Evolutionary conservation across 106 monocot genomes (phyloP).

Genomic region (Dioscorea dumetorum): DNA sequence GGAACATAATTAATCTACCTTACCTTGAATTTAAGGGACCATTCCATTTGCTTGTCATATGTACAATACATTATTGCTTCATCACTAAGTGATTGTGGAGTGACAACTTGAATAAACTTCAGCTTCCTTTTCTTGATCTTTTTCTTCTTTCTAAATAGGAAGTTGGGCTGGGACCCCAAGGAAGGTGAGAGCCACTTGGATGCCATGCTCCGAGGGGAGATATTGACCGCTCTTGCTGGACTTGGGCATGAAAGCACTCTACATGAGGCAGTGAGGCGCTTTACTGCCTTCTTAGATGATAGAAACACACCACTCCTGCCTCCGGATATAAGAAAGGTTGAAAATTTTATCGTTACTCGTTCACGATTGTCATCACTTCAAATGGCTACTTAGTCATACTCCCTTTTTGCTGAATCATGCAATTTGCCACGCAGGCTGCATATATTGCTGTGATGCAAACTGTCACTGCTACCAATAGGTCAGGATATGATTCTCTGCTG

Average conservation of each 20-base stretch:
- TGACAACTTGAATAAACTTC: too few species aligned
- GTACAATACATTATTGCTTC: too few species aligned
- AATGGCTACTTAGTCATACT: background rate
- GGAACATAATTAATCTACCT: background rate
- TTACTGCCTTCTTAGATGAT: slow-evolving; percentile 59
- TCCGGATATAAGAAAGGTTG: slow-evolving; percentile 83
- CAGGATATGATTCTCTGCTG: slow-evolving; percentile 73
- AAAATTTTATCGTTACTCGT: background rate
- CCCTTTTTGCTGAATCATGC: background rate
- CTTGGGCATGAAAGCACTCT: slow-evolving; percentile 69
- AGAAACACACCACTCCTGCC: slow-evolving; percentile 60
- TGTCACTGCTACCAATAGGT: slow-evolving; percentile 35
- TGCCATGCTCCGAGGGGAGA: slow-evolving; percentile 66
- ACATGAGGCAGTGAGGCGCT: slow-evolving; percentile 66
- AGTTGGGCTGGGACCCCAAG: slow-evolving; percentile 80
- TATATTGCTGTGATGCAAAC: slow-evolving; percentile 71
- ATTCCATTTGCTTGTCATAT: background rate
- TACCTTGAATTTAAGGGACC: background rate
- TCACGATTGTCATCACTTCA: background rate
- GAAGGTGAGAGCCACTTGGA: slow-evolving; percentile 84
- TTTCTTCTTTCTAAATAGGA: slow-evolving; percentile 36
- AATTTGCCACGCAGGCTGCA: slow-evolving; percentile 50
- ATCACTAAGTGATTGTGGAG: too few species aligned
- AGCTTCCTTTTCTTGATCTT: background rate
- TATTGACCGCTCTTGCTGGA: slow-evolving; percentile 64